Base-by-base conservation (phyloP, 192 early-diverging fungal genomes). In the Dissophora globulifera region DNA sequence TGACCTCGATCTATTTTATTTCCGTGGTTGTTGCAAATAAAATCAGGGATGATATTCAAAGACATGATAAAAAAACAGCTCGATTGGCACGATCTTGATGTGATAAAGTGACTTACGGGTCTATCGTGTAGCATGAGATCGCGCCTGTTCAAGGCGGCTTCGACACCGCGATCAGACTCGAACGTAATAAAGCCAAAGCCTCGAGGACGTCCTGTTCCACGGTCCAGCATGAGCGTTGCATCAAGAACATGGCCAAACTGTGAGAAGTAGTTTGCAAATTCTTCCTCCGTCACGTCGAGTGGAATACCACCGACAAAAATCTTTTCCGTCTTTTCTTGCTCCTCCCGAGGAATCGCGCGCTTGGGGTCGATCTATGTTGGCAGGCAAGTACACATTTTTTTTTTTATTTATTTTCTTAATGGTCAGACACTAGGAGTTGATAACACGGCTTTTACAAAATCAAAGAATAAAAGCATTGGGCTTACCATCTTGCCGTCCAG, bases 181-280 rank as follows among this genome's bases (percentile, higher is more conserved):
- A 96, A 97, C 0, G 93, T 95, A 48, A 97, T 91, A 83, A 97
- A 97, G 12, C 96, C 96, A 83, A 96, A 97, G 8, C 96, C 95
- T 41, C 96, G 92, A 19, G 93, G 90, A 48, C 92, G 87, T n/a
- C 93, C 92, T 1, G 93, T 92, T 55, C 86, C 84, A n/a, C 88
- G 85, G 78, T 96, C 94, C 20, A 86, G 86, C 93, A 96, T 94
- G 35, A 97, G 74, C 7, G 90, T 90, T 49, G 90, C 91, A 68
- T 97, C 95, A 25, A 91, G 78, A 41, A 97, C 91, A 48, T 79
- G 85, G 1, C 96, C 96, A 75, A 94, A 97, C 59, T 89, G 86
- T 41, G 81, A 80, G 81, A 97, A 97, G 78, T 93, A 96, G 43
- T 92, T 86, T 30, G 86, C 85, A 67, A 97, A 91, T 80, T 89